phyloP scores from a whole-genome alignment of 306 rosid genomes.

The Pterocarpus macrocarpus region DNA sequence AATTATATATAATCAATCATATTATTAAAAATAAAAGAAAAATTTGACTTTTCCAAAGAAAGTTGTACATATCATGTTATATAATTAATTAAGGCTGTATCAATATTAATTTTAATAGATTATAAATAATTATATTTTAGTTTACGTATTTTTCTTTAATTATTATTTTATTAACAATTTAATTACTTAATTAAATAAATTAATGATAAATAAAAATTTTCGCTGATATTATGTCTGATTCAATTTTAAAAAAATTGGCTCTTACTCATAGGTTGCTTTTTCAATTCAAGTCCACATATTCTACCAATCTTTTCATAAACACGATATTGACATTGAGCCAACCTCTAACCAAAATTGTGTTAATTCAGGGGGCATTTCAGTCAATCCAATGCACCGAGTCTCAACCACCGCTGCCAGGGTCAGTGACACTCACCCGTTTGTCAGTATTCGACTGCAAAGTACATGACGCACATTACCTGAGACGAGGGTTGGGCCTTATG shows the following conservation, averaged over 20 bases:
- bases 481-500: background rate
- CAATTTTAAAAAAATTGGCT: background rate
- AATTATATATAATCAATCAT: too few relatives aligned
- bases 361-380: conserved; percentile 31
- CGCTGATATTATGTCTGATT: too few relatives aligned
- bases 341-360: background rate
- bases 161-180: too few relatives aligned
- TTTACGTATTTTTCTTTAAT: too few relatives aligned
- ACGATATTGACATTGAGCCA: conserved; percentile 23
- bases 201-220: background rate
- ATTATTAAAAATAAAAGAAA: too few relatives aligned
- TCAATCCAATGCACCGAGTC: background rate
- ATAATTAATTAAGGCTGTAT: too few relatives aligned
- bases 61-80: too few relatives aligned
- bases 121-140: too few relatives aligned
- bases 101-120: too few relatives aligned
- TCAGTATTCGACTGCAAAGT: background rate
- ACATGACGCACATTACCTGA: conserved; percentile 5
- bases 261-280: background rate
- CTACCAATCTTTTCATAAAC: conserved; percentile 27
- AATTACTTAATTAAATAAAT: too few relatives aligned
- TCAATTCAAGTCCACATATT: background rate
- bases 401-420: background rate
- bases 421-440: conserved; percentile 12
- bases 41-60: too few relatives aligned